A percentile compares a stretch with the other conserved stretches of the same genome.
Evolutionary conservation across 345 rosid species (phyloP).

Genomic region (Zanthoxylum bungeanum): DNA sequence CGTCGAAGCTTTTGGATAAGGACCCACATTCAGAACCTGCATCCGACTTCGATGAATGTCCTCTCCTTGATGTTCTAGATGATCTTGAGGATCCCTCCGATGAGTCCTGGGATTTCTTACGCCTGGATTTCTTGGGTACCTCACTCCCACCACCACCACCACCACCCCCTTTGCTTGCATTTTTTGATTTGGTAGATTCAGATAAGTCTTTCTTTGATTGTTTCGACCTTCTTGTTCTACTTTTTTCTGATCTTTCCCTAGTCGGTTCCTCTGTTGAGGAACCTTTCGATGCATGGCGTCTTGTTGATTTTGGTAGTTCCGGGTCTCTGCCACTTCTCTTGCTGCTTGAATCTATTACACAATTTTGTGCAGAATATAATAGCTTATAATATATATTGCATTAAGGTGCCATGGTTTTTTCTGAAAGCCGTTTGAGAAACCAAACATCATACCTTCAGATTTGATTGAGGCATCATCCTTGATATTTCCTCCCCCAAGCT

Average conservation of each 20-base stretch:
- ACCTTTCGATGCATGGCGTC: slow-evolving; percentile 32
- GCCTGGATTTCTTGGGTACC: slow-evolving; percentile 42
- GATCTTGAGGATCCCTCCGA: slow-evolving; percentile 34
- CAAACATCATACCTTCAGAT: slow-evolving; percentile 42
- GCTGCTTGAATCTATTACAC: slow-evolving; percentile 26
- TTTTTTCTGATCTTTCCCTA: slow-evolving; percentile 46
- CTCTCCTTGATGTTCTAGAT: slow-evolving; percentile 22
- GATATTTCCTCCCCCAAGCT: slow-evolving; percentile 23
- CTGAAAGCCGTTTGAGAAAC: neutral
- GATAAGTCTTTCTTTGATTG: slow-evolving; percentile 17
- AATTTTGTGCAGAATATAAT: no score
- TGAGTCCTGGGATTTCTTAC: slow-evolving; percentile 52
- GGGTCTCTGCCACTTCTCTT: slow-evolving; percentile 19
- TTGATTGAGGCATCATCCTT: slow-evolving; percentile 30
- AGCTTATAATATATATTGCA: no score
- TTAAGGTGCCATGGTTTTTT: neutral
- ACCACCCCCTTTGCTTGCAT: slow-evolving; percentile 17
- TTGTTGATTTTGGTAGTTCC: slow-evolving; percentile 41
- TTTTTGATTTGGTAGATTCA: slow-evolving; percentile 29
- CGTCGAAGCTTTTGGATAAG: slow-evolving; percentile 25
- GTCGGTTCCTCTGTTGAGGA: slow-evolving; percentile 27
- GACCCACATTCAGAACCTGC: slow-evolving; percentile 37
- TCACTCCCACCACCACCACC: slow-evolving; percentile 24
- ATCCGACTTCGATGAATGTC: slow-evolving; percentile 18
- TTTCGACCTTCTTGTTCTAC: slow-evolving; percentile 43